Base-by-base conservation (phyloP, 106 monocot species). In the Apostasia shenzhenica region DNA sequence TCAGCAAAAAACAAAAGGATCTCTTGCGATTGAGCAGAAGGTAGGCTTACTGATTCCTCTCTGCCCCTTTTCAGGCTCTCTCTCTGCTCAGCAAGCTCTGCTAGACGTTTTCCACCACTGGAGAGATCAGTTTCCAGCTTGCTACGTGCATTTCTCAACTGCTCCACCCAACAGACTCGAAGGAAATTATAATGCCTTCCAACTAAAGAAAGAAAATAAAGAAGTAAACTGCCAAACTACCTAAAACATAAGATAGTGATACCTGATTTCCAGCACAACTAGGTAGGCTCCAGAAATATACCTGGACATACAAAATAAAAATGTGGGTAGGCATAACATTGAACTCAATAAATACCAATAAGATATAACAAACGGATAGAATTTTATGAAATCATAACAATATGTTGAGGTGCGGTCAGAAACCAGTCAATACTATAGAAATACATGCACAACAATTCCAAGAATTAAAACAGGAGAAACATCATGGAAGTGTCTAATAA, bases 251-350 rank as follows among this genome's bases (percentile, higher is more conserved):
- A 59, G 61, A 58, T 39, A 66, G 41, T 14, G 0, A 48, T 56
- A 85, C 89, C 89, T 89, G 89, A 75, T 89, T 89, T 52, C 89
- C 85, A 71, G 89, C 89, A 77, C 89, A 89, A 66, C 89, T 89
- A 66, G 89, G 89, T 70, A 89, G 89, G 70, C 89, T 85, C 89
- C 89, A 89, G 67, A 89, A 89, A 55, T 89, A 89, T 57, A 89
- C 89, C 89, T 89, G 79, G 2, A 50, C 11, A 54, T 41, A 45
- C 1, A 48, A 47, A 74, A 57, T 2, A 1, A 68, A 5, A 26
- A 26, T 26, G 26, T 26, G 26, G 26, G 26, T 26, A 26, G 26
- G 26, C 26, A 26, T 26, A 26, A 26, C 26, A 26, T 26, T 26
- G 26, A 26, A 26, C 26, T 26, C 26, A 26, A 26, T 26, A 26